Evolutionary conservation across 202 grass and related monocot species (phyloP).

Genomic region (Panicum hallii): DNA sequence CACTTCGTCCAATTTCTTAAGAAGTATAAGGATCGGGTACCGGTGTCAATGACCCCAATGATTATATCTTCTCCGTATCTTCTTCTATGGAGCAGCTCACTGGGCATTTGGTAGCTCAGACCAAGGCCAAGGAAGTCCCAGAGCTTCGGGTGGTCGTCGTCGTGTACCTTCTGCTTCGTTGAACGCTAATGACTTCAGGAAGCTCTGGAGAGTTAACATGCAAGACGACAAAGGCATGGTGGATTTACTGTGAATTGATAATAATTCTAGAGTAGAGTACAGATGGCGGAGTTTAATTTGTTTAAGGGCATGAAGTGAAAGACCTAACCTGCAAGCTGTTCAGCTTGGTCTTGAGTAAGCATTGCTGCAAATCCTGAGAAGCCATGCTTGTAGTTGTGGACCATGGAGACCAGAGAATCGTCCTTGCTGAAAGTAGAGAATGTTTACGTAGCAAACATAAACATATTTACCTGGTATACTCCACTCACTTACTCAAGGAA

Average conservation of each 20-base stretch:
- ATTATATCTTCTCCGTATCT: constrained; percentile 56
- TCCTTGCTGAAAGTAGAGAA: constrained; percentile 17
- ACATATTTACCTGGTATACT: too few relatives aligned
- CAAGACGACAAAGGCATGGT: neutral
- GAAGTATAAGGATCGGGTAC: neutral
- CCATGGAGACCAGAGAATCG: constrained; percentile 17
- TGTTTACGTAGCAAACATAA: neutral
- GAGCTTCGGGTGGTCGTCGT: constrained; percentile 45
- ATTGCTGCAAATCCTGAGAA: constrained; percentile 51
- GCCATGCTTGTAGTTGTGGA: constrained; percentile 46
- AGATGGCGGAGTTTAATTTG: too few relatives aligned
- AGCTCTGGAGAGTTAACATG: constrained; percentile 38
- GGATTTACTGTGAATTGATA: too few relatives aligned
- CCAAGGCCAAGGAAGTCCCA: constrained; percentile 47
- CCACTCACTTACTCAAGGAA: neutral
- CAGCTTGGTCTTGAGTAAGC: constrained; percentile 38
- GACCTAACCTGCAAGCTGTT: constrained; percentile 11
- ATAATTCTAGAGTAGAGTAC: too few relatives aligned
- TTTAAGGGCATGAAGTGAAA: too few relatives aligned
- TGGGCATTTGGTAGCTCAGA: constrained; percentile 15
- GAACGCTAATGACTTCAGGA: constrained; percentile 49
- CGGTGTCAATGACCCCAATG: constrained; percentile 42
- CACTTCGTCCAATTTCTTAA: too few relatives aligned
- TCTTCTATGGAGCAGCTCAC: constrained; percentile 13
- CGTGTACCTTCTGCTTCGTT: neutral